phyloP scores from a whole-genome alignment of 2,329 filamentous ascomycete species.

The Simplicillium aogashimaense region DNA sequence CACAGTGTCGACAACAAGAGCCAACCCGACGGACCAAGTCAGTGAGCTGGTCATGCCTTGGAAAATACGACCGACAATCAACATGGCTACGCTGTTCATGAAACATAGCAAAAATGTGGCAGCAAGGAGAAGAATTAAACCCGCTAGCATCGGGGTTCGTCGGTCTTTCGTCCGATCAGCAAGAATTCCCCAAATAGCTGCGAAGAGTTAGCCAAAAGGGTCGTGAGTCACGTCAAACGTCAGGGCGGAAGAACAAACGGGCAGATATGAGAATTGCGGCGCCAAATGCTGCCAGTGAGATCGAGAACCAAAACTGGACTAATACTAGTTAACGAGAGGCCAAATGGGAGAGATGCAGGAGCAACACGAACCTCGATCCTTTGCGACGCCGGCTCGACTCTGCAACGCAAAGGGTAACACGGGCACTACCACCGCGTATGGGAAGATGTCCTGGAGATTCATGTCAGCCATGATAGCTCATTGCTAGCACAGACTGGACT shows the following conservation, averaged over 20 bases:
- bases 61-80: constrained; percentile 20
- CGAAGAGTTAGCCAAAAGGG: constrained; percentile 1
- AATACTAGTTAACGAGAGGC: background rate
- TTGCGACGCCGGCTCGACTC: constrained; percentile 13
- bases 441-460: constrained; percentile 19
- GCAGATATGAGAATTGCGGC: constrained; percentile 15
- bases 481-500: too few species aligned
- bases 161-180: constrained; percentile 22
- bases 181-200: constrained; percentile 24
- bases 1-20: constrained; percentile 23
- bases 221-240: too few species aligned
- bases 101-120: constrained; percentile 21
- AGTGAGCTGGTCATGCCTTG: constrained; percentile 22
- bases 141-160: constrained; percentile 20
- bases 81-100: constrained; percentile 18
- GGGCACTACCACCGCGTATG: constrained; percentile 23
- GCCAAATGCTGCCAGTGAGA: constrained; percentile 16
- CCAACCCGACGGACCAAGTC: constrained; percentile 26
- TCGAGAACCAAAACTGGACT: constrained; percentile 24
- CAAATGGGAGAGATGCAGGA: too few species aligned
- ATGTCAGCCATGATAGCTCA: too few species aligned
- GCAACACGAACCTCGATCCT: constrained; percentile 9
- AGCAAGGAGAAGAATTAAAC: constrained; percentile 18
- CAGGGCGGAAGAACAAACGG: constrained; percentile 13
- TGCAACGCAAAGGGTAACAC: constrained; percentile 20